Base-by-base conservation (phyloP, 805 yeast genomes). In the Candida dendrica region DNA sequence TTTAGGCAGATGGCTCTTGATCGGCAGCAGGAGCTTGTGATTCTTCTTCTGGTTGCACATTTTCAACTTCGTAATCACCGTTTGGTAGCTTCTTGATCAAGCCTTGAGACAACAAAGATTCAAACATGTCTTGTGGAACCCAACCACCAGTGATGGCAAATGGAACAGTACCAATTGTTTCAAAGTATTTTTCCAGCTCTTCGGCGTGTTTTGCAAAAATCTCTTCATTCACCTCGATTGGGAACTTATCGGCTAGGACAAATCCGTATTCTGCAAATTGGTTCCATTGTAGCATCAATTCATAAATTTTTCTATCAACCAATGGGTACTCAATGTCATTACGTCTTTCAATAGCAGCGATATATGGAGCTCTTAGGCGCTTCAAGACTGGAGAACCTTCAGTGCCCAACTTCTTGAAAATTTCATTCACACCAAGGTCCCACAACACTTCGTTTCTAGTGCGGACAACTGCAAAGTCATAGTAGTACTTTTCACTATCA, bases 111-210 rank as follows among this genome's bases (percentile, higher is more conserved):
- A 79, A 62, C 53, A 87, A 69, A 38, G 75, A 75, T 29, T 78
- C 82, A 56, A 91, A 90, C 84, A 88, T 79, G 58, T 88, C 95
- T 58, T 88, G 96, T 15, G 98, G 96, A 43, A 93, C 75, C 96
- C 97, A 91, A 5, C 96, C 96, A 42, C 85, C 84, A 19, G 96
- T 84, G 37, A 91, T 91, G 26, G 86, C 82, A 63, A 88, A 90
- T 34, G 97, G 96, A 39, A 79, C 73, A 6, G 80, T 69, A 31
- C 82, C 73, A 37, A 84, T 64, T 50, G 77, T 79, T 48, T 75
- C 66, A 62, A 87, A 91, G 67, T 86, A 84, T 26, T 70, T 74
- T 44, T 75, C 79, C 51, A 87, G 69, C 20, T 73, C 75, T 18
- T 67, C 55, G 40, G 76, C 77, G 55, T 81, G 84, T 40, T 67